Conservation (phyloP, 2,329 filamentous ascomycete species). For the Talaromyces sp. region DNA sequence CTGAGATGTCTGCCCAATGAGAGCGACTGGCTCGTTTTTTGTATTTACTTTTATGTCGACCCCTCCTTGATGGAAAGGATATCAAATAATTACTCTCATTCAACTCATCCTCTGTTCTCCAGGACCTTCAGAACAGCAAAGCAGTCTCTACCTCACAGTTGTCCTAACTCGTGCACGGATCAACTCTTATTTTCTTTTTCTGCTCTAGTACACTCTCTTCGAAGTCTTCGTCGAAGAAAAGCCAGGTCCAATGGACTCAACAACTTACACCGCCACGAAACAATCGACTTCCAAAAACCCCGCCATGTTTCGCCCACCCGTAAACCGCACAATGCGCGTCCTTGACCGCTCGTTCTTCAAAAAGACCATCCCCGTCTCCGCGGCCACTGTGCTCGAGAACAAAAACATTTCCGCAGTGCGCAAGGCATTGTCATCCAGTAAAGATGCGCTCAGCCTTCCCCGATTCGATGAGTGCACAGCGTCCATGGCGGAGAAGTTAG, state of each 20-base stretch:
- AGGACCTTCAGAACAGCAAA: background rate
- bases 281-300: slow-evolving; percentile 26
- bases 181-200: slow-evolving; percentile 10
- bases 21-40: background rate
- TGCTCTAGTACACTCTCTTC: background rate
- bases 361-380: slow-evolving; percentile 70
- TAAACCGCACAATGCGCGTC: slow-evolving; percentile 72
- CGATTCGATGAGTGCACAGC: slow-evolving; percentile 58
- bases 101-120: too few species aligned
- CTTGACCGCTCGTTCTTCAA: slow-evolving; percentile 83
- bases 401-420: slow-evolving; percentile 71
- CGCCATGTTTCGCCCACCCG: slow-evolving; percentile 70
- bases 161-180: slow-evolving; percentile 15
- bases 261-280: slow-evolving; percentile 19
- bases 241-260: slow-evolving; percentile 6
- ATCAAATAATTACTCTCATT: background rate
- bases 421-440: slow-evolving; percentile 61
- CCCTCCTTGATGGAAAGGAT: background rate
- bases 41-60: background rate
- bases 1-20: slow-evolving; percentile 4
- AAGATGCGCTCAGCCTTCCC: slow-evolving; percentile 64
- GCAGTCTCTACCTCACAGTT: background rate
- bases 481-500: slow-evolving; percentile 50
- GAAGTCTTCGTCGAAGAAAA: background rate
- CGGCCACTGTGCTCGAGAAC: slow-evolving; percentile 71